These are phyloP conservation scores for Coemansia sp. DNA, from an alignment of 192 early-diverging fungal genomes.

Conservation along the genomic window DNA sequence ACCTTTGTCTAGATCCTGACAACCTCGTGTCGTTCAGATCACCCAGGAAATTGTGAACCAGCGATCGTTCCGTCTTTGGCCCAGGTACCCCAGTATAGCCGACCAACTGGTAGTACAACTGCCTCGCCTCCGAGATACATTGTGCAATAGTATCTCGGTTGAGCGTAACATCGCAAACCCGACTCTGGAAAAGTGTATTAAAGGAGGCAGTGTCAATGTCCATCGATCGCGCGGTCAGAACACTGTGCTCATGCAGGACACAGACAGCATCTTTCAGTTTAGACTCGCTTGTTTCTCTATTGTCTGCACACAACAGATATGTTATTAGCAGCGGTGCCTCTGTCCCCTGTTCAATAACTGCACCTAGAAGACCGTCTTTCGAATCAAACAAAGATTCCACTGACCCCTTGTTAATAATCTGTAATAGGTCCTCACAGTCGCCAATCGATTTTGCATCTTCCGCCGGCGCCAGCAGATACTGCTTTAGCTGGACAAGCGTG, in stretches of 20 bases:
- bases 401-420: not conserved
- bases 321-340: constrained; percentile 13
- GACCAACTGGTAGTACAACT: constrained; percentile 29
- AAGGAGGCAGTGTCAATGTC: constrained; percentile 2
- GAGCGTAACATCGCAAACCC: not conserved
- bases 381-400: not conserved
- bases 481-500: constrained; percentile 22
- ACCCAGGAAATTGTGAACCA: not conserved
- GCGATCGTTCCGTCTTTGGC: constrained; percentile 15
- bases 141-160: not conserved
- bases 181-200: not conserved
- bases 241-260: constrained; percentile 17
- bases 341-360: not conserved
- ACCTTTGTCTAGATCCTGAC: not conserved
- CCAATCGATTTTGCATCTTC: not conserved
- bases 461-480: not conserved
- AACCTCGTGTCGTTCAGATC: not conserved
- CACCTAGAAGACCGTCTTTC: constrained; percentile 8
- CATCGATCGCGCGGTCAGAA: constrained; percentile 7
- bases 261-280: not conserved
- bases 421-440: constrained; percentile 1
- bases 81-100: constrained; percentile 18
- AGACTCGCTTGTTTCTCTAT: not conserved
- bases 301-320: constrained; percentile 7
- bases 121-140: constrained; percentile 15